Evolutionary conservation across 768 basidiomycete species (phyloP).

Genomic region (Kockovaella imperatae): DNA sequence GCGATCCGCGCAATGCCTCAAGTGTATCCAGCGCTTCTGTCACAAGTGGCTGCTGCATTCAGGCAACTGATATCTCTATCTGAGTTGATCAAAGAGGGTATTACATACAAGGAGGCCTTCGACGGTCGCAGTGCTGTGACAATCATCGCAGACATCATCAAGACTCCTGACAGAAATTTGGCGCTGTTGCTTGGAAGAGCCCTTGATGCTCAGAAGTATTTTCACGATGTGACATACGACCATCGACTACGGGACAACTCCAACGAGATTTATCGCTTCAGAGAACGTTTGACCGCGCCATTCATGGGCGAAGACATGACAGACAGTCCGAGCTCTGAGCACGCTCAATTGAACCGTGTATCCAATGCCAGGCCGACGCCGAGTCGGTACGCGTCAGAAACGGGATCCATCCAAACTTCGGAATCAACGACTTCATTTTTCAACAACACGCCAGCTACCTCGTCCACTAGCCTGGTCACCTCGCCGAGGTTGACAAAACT

Average conservation of each 20-base stretch:
- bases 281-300: conserved; percentile 69
- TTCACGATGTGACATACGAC: conserved; percentile 98
- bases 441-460: conserved; percentile 32
- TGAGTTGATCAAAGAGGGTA: conserved; percentile 85
- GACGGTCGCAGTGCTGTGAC: conserved; percentile 96
- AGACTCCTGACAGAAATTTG: conserved; percentile 92
- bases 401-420: conserved; percentile 16
- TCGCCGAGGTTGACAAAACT: conserved; percentile 19
- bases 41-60: conserved; percentile 89
- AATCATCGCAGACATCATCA: conserved; percentile 95
- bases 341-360: conserved; percentile 8
- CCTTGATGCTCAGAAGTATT: conserved; percentile 95
- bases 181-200: conserved; percentile 91
- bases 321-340: conserved; percentile 31
- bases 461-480: conserved; percentile 19
- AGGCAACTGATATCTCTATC: conserved; percentile 65
- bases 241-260: conserved; percentile 85
- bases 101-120: conserved; percentile 92
- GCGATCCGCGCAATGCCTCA: conserved; percentile 57
- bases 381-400: conserved; percentile 9
- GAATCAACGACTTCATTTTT: conserved; percentile 21
- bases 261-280: conserved; percentile 87
- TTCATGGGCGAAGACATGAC: conserved; percentile 53
- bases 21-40: conserved; percentile 92
- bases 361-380: not conserved